Conservation (phyloP, 75 land plant species). For the Chamaecyparis obtusa region DNA sequence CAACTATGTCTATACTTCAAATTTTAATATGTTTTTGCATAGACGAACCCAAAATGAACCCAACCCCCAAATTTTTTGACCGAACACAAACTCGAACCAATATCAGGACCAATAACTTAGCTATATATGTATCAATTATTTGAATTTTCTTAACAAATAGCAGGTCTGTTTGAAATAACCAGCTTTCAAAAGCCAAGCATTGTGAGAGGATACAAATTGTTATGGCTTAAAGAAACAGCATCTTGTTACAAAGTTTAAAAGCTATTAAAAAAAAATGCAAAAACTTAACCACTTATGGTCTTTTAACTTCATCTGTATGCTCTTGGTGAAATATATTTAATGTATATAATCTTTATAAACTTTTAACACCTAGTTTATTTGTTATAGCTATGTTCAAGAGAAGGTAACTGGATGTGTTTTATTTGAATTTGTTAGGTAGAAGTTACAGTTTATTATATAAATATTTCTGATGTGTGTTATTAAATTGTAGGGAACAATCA, state of each 20-base stretch:
- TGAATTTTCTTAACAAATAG: background rate
- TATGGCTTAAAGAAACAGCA: background rate
- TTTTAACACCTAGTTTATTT: background rate
- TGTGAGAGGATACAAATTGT: background rate
- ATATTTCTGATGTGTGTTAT: background rate
- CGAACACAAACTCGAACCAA: too few relatives aligned
- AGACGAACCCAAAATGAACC: too few relatives aligned
- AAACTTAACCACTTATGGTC: too few relatives aligned
- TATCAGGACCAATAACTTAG: too few relatives aligned
- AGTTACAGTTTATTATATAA: background rate
- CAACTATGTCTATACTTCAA: too few relatives aligned
- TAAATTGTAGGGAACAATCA: slow-evolving; percentile 71
- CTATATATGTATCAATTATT: background rate
- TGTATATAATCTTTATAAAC: background rate
- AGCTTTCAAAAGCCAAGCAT: background rate
- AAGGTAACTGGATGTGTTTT: background rate
- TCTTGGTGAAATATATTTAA: background rate
- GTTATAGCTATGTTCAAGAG: background rate
- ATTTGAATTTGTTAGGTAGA: background rate
- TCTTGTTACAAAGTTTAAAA: background rate
- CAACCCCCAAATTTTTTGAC: too few relatives aligned
- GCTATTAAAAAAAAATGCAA: background rate
- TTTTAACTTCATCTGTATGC: background rate
- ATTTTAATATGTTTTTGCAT: too few relatives aligned
- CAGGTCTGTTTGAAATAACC: background rate